These are phyloP conservation scores for Trametes maxima DNA, from an alignment of 768 basidiomycete genomes.

Conservation along the genomic window DNA sequence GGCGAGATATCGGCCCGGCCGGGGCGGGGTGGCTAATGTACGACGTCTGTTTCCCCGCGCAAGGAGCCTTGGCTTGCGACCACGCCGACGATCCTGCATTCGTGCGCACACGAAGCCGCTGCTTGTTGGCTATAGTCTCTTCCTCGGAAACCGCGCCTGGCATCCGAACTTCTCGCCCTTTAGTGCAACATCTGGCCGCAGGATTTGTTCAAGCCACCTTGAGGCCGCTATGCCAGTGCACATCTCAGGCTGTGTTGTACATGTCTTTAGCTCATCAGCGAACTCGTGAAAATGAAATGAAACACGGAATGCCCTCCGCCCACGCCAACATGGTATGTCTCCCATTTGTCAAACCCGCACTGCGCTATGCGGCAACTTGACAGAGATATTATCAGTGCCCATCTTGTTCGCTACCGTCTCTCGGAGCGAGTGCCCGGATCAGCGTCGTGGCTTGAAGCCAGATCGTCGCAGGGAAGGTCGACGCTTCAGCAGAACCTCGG, in stretches of 20 bases:
- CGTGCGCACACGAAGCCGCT: neutral
- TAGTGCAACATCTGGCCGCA: neutral
- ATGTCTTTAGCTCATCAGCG: too few species aligned
- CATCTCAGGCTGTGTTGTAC: too few species aligned
- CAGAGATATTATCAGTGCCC: too few species aligned
- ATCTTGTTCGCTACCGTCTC: too few species aligned
- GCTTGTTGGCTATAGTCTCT: neutral
- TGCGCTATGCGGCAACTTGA: too few species aligned
- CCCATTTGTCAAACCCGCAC: neutral
- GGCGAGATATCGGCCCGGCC: neutral
- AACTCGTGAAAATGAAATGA: too few species aligned
- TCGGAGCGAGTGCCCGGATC: too few species aligned
- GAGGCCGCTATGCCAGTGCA: too few species aligned
- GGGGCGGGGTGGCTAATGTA: neutral
- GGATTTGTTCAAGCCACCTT: neutral
- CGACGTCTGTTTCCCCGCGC: slow-evolving; percentile 1
- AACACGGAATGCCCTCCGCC: too few species aligned
- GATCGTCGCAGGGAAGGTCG: neutral
- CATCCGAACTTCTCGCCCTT: neutral
- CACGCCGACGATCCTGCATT: slow-evolving; percentile 4
- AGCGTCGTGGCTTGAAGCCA: neutral
- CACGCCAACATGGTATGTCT: neutral
- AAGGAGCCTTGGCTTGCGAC: neutral
- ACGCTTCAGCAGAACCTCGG: neutral
- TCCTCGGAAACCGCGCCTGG: slow-evolving; percentile 13